phyloP scores from a whole-genome alignment of 169 alveolate genomes.

The Cryptosporidium muris region DNA sequence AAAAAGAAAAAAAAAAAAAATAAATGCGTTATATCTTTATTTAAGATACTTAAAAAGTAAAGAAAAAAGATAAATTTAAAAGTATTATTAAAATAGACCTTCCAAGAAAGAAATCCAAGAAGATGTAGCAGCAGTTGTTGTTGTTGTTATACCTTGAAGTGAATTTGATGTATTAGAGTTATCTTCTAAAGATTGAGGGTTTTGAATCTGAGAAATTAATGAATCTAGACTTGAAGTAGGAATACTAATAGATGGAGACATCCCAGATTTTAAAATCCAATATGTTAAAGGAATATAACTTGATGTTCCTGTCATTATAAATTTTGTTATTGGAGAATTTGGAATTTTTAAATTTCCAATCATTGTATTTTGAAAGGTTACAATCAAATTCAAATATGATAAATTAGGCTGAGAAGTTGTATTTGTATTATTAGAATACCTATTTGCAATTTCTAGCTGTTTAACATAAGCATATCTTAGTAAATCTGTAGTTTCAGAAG shows the following conservation, averaged over 20 bases:
- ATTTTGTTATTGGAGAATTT: neutral
- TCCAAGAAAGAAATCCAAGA: too few species aligned
- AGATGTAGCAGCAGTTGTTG: too few species aligned
- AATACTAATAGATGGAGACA: conserved; percentile 34
- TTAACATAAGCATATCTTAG: conserved; percentile 16
- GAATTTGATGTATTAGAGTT: too few species aligned
- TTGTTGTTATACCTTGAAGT: too few species aligned
- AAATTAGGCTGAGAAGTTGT: neutral
- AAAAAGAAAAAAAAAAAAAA: too few species aligned
- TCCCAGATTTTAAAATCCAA: conserved; percentile 51
- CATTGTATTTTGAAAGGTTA: neutral
- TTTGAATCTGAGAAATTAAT: conserved; percentile 27
- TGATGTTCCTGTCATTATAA: conserved; percentile 6
- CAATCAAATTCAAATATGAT: conserved; percentile 11
- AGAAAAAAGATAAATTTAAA: too few species aligned
- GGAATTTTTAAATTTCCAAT: neutral
- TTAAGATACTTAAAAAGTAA: too few species aligned
- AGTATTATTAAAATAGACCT: too few species aligned
- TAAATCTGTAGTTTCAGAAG: neutral
- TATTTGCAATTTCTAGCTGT: neutral
- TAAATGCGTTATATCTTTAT: too few species aligned
- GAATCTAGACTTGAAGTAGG: conserved; percentile 6
- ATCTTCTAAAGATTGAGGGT: too few species aligned
- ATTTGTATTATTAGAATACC: neutral
- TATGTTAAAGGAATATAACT: conserved; percentile 1